A percentile compares a stretch with the other conserved stretches of the same genome.
These are phyloP conservation scores for Coemansia guatemalensis DNA, from an alignment of 192 early-diverging fungal genomes.

Conservation along the genomic window DNA sequence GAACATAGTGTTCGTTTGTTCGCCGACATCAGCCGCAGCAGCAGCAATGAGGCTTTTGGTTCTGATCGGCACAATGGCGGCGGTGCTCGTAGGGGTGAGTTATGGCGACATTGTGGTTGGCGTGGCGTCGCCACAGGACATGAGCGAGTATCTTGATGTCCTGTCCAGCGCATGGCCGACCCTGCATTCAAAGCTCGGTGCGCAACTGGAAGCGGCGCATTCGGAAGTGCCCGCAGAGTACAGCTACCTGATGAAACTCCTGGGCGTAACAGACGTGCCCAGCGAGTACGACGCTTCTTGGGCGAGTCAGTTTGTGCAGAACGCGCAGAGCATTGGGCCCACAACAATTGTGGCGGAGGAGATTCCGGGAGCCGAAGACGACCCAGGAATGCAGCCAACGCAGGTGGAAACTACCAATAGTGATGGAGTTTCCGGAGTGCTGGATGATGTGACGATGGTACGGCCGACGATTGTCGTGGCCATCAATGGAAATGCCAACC, in stretches of 20 bases:
- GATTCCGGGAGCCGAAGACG: slow-evolving; percentile 24
- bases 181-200: slow-evolving; percentile 28
- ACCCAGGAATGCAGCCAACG: slow-evolving; percentile 20
- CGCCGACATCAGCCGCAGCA: too few species aligned
- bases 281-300: slow-evolving; percentile 22
- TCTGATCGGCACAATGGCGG: neutral
- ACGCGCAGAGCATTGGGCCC: slow-evolving; percentile 31
- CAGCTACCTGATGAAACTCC: slow-evolving; percentile 24
- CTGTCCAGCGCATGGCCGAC: slow-evolving; percentile 41
- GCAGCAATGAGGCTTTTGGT: neutral
- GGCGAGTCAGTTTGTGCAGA: slow-evolving; percentile 28
- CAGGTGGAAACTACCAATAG: slow-evolving; percentile 19
- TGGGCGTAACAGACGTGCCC: slow-evolving; percentile 30
- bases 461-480: slow-evolving; percentile 40
- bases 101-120: slow-evolving; percentile 42
- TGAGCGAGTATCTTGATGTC: slow-evolving; percentile 26
- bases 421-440: slow-evolving; percentile 23
- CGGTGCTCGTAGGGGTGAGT: slow-evolving; percentile 2
- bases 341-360: slow-evolving; percentile 32
- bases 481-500: slow-evolving; percentile 34
- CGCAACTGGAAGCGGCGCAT: slow-evolving; percentile 21
- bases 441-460: slow-evolving; percentile 9
- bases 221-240: slow-evolving; percentile 42
- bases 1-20: too few species aligned
- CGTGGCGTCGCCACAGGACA: slow-evolving; percentile 30